Evolutionary conservation across 192 early-diverging fungal species (phyloP).

Genomic region (Backusella parvicylindrica): DNA sequence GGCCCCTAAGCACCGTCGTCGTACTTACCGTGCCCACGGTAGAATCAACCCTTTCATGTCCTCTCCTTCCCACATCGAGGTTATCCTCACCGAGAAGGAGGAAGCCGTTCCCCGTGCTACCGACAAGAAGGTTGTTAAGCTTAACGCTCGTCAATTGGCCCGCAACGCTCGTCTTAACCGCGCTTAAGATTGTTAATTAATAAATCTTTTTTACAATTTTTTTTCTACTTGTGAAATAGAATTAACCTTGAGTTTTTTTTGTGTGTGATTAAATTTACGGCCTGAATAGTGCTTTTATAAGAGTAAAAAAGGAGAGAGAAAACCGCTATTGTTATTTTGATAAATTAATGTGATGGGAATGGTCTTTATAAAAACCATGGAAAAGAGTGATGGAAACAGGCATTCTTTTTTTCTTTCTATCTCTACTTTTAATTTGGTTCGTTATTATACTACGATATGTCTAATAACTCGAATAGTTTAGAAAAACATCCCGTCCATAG

Average conservation of each 20-base stretch:
- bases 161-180: slow-evolving; percentile 37
- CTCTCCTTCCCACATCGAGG: slow-evolving; percentile 95
- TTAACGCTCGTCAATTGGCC: slow-evolving; percentile 56
- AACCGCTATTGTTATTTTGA: not conserved
- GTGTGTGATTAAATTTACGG: not conserved
- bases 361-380: not conserved
- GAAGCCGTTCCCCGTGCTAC: slow-evolving; percentile 73
- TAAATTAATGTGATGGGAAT: not conserved
- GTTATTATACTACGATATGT: not conserved
- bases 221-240: not conserved
- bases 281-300: too few species aligned
- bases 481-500: not conserved
- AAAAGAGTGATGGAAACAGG: not conserved
- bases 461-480: not conserved
- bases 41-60: slow-evolving; percentile 92
- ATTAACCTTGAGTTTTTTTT: not conserved
- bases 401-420: not conserved
- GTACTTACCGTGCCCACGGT: slow-evolving; percentile 99
- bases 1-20: slow-evolving; percentile 94
- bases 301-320: too few species aligned
- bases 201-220: not conserved
- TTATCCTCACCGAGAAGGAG: slow-evolving; percentile 89
- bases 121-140: slow-evolving; percentile 46
- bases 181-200: not conserved
- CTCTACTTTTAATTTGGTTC: not conserved